Evolutionary conservation across 352 stramenopile species (phyloP).

Genomic region (Pythium aquatile): DNA sequence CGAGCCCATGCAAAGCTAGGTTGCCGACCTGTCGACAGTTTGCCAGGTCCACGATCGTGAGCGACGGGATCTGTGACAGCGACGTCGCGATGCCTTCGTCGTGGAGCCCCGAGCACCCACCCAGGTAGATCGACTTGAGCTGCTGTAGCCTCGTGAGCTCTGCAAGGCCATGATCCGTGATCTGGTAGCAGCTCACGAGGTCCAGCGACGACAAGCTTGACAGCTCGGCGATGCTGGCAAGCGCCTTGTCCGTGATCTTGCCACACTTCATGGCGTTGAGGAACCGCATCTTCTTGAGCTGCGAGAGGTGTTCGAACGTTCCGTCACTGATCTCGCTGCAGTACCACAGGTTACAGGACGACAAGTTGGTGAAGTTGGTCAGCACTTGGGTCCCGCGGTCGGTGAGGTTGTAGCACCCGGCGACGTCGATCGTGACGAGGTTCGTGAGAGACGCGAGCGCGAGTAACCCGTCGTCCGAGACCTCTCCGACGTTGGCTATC

Average conservation of each 20-base stretch:
- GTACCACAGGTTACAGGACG: conserved; percentile 80
- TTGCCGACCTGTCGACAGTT: conserved; percentile 81
- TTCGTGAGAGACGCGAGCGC: conserved; percentile 51
- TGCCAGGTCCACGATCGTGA: conserved; percentile 66
- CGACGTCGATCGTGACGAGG: conserved; percentile 64
- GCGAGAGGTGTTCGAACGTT: conserved; percentile 56
- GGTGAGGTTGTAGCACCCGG: conserved; percentile 81
- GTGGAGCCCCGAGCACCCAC: conserved; percentile 52
- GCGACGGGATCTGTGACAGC: conserved; percentile 34
- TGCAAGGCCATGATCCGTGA: conserved; percentile 53
- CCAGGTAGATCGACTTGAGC: conserved; percentile 65
- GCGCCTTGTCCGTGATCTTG: conserved; percentile 56
- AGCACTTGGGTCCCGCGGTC: conserved; percentile 63
- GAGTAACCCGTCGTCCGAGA: conserved; percentile 57
- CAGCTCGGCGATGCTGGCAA: conserved; percentile 50
- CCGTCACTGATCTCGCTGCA: conserved; percentile 72
- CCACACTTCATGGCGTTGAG: conserved; percentile 84
- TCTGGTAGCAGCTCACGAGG: conserved; percentile 73
- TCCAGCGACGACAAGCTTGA: conserved; percentile 65
- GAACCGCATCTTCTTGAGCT: conserved; percentile 57
- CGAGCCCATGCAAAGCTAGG: conserved; percentile 47
- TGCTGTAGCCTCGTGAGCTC: conserved; percentile 38
- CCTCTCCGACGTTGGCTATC: conserved; percentile 73
- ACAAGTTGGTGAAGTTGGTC: conserved; percentile 46
- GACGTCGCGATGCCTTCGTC: conserved; percentile 57